Conservation (phyloP, 2,329 filamentous ascomycete genomes). For the Trichophyton schoenleinii region DNA sequence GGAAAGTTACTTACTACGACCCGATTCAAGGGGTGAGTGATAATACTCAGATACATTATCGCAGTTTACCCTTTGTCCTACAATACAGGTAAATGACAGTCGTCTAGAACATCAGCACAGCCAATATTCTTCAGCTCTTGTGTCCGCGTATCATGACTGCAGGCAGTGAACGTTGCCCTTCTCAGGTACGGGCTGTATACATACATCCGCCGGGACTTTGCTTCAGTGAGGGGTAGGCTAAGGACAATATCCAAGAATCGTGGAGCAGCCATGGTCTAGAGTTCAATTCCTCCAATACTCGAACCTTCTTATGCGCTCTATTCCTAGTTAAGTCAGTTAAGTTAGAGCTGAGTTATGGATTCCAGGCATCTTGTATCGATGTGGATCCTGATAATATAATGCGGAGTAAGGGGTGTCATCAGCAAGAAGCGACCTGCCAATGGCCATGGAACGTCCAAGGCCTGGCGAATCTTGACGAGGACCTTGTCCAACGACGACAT, state of each 20-base stretch:
- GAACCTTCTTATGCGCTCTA: background rate
- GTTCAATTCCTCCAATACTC: background rate
- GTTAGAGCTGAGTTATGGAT: constrained; percentile 1
- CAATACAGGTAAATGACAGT: background rate
- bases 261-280: constrained; percentile 1
- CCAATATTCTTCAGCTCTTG: background rate
- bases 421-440: background rate
- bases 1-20: background rate
- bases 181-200: background rate
- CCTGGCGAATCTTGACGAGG: background rate
- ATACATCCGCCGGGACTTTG: background rate
- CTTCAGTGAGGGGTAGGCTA: background rate
- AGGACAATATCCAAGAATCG: background rate
- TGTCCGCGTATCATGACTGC: background rate
- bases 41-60: background rate
- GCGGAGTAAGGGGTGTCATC: constrained; percentile 3
- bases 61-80: background rate
- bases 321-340: background rate
- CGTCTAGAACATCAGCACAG: background rate
- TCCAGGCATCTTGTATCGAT: background rate
- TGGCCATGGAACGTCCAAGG: background rate
- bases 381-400: background rate
- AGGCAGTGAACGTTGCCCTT: background rate
- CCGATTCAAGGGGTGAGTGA: background rate
- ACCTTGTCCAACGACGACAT: background rate